Evolutionary conservation across 2,329 filamentous ascomycete genomes (phyloP).

Genomic region (Colletotrichum tropicicola): DNA sequence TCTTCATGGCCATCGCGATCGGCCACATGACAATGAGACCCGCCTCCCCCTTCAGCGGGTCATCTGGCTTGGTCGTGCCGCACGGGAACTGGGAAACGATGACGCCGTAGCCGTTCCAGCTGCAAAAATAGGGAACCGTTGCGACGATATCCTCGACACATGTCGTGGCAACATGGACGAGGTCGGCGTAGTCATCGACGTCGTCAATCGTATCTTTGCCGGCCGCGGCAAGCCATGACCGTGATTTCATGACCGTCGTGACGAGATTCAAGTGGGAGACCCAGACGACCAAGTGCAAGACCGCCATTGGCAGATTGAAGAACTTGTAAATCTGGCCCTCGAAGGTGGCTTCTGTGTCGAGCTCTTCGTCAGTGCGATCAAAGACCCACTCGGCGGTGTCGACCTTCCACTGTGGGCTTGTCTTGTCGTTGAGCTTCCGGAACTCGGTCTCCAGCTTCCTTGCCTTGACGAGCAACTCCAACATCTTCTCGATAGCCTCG

Average conservation of each 20-base stretch:
- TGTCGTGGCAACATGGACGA: conserved; percentile 3
- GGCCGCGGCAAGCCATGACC: conserved; percentile 30
- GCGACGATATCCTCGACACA: conserved; percentile 31
- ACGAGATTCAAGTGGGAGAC: conserved; percentile 31
- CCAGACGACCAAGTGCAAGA: conserved; percentile 31
- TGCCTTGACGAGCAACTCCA: conserved; percentile 13
- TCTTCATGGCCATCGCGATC: conserved; percentile 30
- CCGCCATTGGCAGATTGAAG: conserved; percentile 31
- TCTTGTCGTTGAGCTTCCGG: conserved; percentile 11
- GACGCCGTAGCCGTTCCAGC: conserved; percentile 32
- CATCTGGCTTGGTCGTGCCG: conserved; percentile 20
- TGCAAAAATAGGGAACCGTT: conserved; percentile 31
- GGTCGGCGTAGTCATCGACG: conserved; percentile 27
- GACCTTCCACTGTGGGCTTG: conserved; percentile 18
- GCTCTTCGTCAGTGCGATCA: conserved; percentile 27
- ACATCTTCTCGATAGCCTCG: conserved; percentile 6
- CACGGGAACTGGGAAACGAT: conserved; percentile 30
- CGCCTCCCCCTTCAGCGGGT: conserved; percentile 31
- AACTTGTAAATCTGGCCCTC: conserved; percentile 32
- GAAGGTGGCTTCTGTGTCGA: conserved; percentile 23
- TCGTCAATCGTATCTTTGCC: not conserved
- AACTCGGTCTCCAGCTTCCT: conserved; percentile 20
- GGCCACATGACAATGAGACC: conserved; percentile 34
- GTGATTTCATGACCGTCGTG: conserved; percentile 29
- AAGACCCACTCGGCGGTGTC: conserved; percentile 24